phyloP scores from a whole-genome alignment of 345 rosid species.

The Stellera chamaejasme region DNA sequence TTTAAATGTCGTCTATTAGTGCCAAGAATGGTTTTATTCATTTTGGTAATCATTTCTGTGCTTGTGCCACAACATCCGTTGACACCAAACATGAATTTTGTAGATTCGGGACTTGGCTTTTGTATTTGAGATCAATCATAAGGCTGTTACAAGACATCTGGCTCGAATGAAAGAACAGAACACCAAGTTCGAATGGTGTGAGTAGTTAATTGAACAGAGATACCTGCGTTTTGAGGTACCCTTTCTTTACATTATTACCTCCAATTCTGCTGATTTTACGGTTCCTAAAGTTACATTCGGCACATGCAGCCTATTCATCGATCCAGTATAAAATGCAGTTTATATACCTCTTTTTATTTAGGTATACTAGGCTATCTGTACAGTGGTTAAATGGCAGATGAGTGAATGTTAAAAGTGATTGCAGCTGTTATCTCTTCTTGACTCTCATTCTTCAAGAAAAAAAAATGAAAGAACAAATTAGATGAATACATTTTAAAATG shows the following conservation, averaged over 20 bases:
- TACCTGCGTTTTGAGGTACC: constrained; percentile 4
- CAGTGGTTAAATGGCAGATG: too few relatives aligned
- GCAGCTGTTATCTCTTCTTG: too few relatives aligned
- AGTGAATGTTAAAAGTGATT: too few relatives aligned
- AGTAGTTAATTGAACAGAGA: constrained; percentile 21
- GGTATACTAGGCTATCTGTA: too few relatives aligned
- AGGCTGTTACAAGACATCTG: constrained; percentile 39
- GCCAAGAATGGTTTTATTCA: not conserved
- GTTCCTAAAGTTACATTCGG: too few relatives aligned
- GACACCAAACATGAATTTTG: constrained; percentile 12
- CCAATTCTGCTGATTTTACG: constrained; percentile 3
- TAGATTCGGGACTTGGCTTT: constrained; percentile 61
- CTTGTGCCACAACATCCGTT: not conserved
- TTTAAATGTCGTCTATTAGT: not conserved
- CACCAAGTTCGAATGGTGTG: constrained; percentile 34
- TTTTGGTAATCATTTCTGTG: constrained; percentile 1
- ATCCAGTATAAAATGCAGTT: too few relatives aligned
- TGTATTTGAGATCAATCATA: constrained; percentile 44
- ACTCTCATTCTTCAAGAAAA: too few relatives aligned
- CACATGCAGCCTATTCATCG: too few relatives aligned
- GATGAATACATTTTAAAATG: too few relatives aligned
- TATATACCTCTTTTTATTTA: too few relatives aligned
- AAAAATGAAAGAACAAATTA: too few relatives aligned
- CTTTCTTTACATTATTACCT: constrained; percentile 1
- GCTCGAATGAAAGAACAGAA: constrained; percentile 17